Evolutionary conservation across 164 flowering plant genomes (phyloP).

Genomic region (Magnolia sinica): DNA sequence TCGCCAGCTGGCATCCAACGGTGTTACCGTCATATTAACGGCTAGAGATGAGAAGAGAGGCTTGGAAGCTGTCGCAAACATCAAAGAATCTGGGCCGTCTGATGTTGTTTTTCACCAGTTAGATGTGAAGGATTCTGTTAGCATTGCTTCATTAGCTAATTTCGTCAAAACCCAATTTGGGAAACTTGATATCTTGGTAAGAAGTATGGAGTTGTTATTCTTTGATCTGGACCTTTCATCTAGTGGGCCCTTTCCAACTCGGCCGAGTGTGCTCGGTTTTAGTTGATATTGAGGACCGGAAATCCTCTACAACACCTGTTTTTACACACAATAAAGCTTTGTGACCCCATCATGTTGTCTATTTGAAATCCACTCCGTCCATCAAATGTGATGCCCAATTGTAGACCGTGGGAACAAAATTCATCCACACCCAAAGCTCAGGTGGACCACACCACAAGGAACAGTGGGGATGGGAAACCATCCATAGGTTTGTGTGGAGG

Average conservation of each 20-base stretch:
- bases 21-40: conserved; percentile 45
- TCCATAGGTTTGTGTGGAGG: no score
- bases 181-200: conserved; percentile 66
- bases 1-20: conserved; percentile 43
- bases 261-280: no score
- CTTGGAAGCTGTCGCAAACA: conserved; percentile 35
- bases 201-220: neutral
- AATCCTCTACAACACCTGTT: neutral
- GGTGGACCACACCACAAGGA: no score
- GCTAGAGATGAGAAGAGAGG: conserved; percentile 58
- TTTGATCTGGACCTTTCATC: neutral
- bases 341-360: neutral
- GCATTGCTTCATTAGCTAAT: conserved; percentile 38
- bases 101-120: conserved; percentile 59
- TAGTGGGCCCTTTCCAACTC: neutral
- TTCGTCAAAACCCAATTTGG: conserved; percentile 43
- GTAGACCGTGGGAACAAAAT: no score
- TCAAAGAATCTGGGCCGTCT: conserved; percentile 35
- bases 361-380: neutral
- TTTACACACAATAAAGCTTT: neutral
- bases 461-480: no score
- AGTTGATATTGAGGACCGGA: neutral
- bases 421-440: no score
- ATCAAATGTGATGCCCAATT: neutral
- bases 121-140: conserved; percentile 44